Base-by-base conservation (phyloP, 257 asterid species). In the Leonotis leonurus region DNA sequence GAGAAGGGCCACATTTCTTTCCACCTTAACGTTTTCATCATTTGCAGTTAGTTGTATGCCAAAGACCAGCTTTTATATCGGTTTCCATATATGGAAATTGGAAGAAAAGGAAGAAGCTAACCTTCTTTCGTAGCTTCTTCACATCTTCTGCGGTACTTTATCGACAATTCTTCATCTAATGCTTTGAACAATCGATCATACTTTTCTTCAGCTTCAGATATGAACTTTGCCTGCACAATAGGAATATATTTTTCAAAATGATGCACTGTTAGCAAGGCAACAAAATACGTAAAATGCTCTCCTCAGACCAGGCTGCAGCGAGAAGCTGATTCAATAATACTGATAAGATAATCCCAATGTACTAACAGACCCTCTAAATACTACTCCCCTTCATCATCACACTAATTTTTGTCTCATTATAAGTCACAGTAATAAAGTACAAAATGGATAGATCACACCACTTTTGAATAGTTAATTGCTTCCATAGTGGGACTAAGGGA, bases 111-210 rank as follows among this genome's bases (percentile, higher is more conserved):
- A 21, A 5, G n/a, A n/a, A n/a, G n/a, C 18, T 29, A 14, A 88
- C 96, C 99, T 86, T 92, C 98, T 78, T 66, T 83, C 13, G 97
- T 92, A 60, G 99, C 96, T 74, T 85, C 96, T 83, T 89, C 89
- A 59, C 96, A 92, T 77, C 99, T 85, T 74, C 68, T 81, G 69
- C 72, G 86, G 78, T 83, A 85, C 62, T 67, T 80, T 41, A 11
- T 43, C 3, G 80, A 77, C 72, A 92, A 68, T 20, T 78, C 86
- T 3, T 90, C 78, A 48, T 75, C 95, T 14, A 92, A 68, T 27
- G 78, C 78, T 77, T 77, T 77, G 69, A 77, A 74, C 53, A 83
- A 70, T 14, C 39, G 63, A 8, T 68, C 82, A 56, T 92, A 86
- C 70, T 81, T 83, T 68, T 80, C 95, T 77, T 92, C 97, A 4